These are phyloP conservation scores for Posidonia oceanica DNA, from an alignment of 116 monocot species.

Conservation along the genomic window DNA sequence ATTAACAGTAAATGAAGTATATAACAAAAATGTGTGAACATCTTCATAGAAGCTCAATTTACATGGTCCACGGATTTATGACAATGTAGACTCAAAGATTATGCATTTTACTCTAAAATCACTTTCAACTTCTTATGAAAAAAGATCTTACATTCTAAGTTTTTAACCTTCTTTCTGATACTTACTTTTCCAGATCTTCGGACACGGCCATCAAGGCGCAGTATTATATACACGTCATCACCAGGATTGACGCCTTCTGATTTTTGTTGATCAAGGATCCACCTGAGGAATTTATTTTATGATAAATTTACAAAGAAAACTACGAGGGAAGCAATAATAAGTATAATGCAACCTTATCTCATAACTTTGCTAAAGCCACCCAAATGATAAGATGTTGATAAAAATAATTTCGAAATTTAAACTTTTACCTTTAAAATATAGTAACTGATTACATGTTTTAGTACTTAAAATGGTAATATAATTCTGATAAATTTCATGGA, in stretches of 20 bases:
- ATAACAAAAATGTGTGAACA: neutral
- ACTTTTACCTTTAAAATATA: too few species aligned
- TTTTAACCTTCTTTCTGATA: neutral
- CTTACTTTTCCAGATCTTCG: slow-evolving; percentile 79
- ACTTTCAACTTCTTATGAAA: neutral
- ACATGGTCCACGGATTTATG: too few species aligned
- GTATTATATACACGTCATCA: slow-evolving; percentile 83
- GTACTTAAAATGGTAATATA: too few species aligned
- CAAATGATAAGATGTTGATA: too few species aligned
- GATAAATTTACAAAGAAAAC: neutral
- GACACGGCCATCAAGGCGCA: slow-evolving; percentile 93
- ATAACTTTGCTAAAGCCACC: too few species aligned
- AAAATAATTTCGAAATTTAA: too few species aligned
- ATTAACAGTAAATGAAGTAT: neutral
- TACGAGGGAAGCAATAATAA: neutral
- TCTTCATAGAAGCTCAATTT: too few species aligned
- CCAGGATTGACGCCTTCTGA: slow-evolving; percentile 83
- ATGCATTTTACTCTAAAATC: neutral
- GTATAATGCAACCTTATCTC: too few species aligned
- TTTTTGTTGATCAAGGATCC: slow-evolving; percentile 91
- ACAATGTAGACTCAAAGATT: too few species aligned
- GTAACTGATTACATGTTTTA: too few species aligned
- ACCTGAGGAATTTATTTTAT: slow-evolving; percentile 31
- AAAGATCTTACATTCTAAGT: neutral
- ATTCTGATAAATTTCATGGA: too few species aligned